A percentile compares a stretch with the other conserved stretches of the same genome.
phyloP scores from a whole-genome alignment of 345 rosid species.

The Citrus inodora region DNA sequence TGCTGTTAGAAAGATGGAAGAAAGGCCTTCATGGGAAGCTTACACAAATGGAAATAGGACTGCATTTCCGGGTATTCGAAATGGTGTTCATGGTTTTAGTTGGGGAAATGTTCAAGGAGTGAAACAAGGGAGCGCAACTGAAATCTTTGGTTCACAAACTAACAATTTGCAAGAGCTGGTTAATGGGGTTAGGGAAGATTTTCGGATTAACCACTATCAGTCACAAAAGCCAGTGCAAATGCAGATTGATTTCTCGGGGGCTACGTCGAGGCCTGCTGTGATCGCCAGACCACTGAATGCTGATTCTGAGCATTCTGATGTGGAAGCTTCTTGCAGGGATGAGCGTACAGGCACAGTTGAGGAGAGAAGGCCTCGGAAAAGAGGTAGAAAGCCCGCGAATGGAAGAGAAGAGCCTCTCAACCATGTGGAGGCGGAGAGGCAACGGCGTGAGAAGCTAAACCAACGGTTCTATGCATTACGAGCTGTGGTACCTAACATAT shows the following conservation, averaged over 20 bases:
- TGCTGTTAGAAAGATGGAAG: slow-evolving; percentile 79
- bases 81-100: slow-evolving; percentile 43
- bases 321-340: slow-evolving; percentile 68
- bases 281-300: slow-evolving; percentile 36
- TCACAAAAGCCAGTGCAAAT: slow-evolving; percentile 56
- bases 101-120: slow-evolving; percentile 53
- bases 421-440: slow-evolving; percentile 98
- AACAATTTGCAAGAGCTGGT: slow-evolving; percentile 44
- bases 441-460: slow-evolving; percentile 90
- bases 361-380: slow-evolving; percentile 78
- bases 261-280: slow-evolving; percentile 56
- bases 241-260: slow-evolving; percentile 72
- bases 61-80: slow-evolving; percentile 40
- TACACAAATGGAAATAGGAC: slow-evolving; percentile 43
- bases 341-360: slow-evolving; percentile 40
- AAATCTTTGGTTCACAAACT: slow-evolving; percentile 42
- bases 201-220: slow-evolving; percentile 39
- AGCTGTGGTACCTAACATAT: slow-evolving; percentile 96
- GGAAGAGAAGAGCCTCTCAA: slow-evolving; percentile 97
- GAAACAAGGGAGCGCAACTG: slow-evolving; percentile 40
- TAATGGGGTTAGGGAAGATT: slow-evolving; percentile 47
- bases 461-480: slow-evolving; percentile 90
- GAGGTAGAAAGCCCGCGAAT: slow-evolving; percentile 96
- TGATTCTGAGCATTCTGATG: slow-evolving; percentile 71
- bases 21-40: slow-evolving; percentile 54